Conservation (phyloP, 768 basidiomycete genomes). For the Lactarius evosmus region DNA sequence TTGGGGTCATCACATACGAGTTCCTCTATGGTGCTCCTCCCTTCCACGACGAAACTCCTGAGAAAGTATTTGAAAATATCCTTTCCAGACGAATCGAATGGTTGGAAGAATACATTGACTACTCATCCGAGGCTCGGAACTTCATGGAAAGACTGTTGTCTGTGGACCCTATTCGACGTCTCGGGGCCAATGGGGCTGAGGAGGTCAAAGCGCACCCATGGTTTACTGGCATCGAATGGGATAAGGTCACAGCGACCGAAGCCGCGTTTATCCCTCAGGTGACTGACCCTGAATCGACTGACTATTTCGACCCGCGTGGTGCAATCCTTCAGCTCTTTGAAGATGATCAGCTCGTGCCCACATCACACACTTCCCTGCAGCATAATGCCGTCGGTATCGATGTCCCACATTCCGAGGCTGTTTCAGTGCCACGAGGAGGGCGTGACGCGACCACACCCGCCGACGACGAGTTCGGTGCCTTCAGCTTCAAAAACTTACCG, state of each 20-base stretch:
- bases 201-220: slow-evolving; percentile 94
- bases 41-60: slow-evolving; percentile 96
- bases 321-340: slow-evolving; percentile 89
- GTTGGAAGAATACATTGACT: slow-evolving; percentile 92
- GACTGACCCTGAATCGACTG: slow-evolving; percentile 96
- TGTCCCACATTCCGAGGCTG: slow-evolving; percentile 30
- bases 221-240: slow-evolving; percentile 90
- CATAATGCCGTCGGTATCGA: slow-evolving; percentile 36
- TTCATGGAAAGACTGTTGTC: slow-evolving; percentile 87
- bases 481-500: slow-evolving; percentile 96
- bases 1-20: slow-evolving; percentile 97
- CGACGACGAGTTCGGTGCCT: slow-evolving; percentile 92
- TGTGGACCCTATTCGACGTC: slow-evolving; percentile 69
- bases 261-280: slow-evolving; percentile 96
- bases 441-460: slow-evolving; percentile 49
- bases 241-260: slow-evolving; percentile 80
- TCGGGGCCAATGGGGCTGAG: slow-evolving; percentile 83
- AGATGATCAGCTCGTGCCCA: slow-evolving; percentile 70
- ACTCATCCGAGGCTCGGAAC: slow-evolving; percentile 80
- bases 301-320: slow-evolving; percentile 97
- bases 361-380: slow-evolving; percentile 49
- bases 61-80: slow-evolving; percentile 98
- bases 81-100: slow-evolving; percentile 91
- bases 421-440: slow-evolving; percentile 27
- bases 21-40: slow-evolving; percentile 96